Evolutionary conservation across 192 early-diverging fungal genomes (phyloP).

Genomic region (Phlyctochytrium bullatum): DNA sequence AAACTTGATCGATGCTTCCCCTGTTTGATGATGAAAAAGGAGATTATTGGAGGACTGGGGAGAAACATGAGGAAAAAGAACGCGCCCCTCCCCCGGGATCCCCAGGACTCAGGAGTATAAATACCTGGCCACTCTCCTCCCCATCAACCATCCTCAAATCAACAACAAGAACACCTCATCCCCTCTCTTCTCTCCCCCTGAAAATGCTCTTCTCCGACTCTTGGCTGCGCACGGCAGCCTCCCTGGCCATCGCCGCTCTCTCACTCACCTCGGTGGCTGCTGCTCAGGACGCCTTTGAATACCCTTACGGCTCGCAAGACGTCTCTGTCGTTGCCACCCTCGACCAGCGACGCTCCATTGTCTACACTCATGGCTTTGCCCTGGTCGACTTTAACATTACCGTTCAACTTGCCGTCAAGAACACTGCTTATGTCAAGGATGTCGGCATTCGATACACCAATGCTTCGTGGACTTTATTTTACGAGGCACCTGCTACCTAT

Average conservation of each 20-base stretch:
- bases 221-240: too few species aligned
- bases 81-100: too few species aligned
- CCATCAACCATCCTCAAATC: too few species aligned
- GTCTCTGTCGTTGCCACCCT: not conserved
- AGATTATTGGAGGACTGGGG: too few species aligned
- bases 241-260: not conserved
- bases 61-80: too few species aligned
- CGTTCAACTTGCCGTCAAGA: not conserved
- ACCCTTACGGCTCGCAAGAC: not conserved
- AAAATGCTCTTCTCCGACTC: too few species aligned
- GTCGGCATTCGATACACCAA: conserved; percentile 6
- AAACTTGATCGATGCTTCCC: too few species aligned
- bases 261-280: not conserved
- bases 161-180: too few species aligned
- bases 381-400: not conserved
- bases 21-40: too few species aligned
- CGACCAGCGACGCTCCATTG: not conserved
- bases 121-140: too few species aligned
- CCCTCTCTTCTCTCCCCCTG: too few species aligned
- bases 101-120: too few species aligned
- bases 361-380: not conserved
- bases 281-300: not conserved
- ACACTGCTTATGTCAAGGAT: not conserved
- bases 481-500: conserved; percentile 3
- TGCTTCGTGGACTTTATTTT: not conserved